Conservation (phyloP, 768 basidiomycete genomes). For the Amanita thiersii region DNA sequence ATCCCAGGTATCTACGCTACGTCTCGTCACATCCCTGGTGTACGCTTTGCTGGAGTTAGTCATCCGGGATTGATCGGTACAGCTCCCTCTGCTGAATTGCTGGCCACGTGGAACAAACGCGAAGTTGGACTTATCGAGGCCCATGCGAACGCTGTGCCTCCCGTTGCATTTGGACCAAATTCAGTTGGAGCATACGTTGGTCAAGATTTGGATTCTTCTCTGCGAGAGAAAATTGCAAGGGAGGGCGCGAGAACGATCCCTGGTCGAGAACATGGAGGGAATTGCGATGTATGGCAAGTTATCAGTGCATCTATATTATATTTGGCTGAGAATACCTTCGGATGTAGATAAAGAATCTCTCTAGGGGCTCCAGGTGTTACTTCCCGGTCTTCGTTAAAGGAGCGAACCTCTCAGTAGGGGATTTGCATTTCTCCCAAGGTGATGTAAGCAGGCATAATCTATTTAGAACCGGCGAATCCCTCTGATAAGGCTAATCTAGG, state of each 20-base stretch:
- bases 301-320: neutral
- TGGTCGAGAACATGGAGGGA: conserved; percentile 74
- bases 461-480: neutral
- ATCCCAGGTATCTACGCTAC: conserved; percentile 60
- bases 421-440: conserved; percentile 75
- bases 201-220: conserved; percentile 42
- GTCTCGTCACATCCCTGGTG: conserved; percentile 72
- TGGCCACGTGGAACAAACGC: conserved; percentile 68
- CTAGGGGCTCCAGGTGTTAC: conserved; percentile 63
- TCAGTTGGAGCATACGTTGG: conserved; percentile 59
- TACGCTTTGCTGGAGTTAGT: conserved; percentile 70
- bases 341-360: neutral
- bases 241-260: conserved; percentile 75
- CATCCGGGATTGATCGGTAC: conserved; percentile 76
- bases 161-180: conserved; percentile 61
- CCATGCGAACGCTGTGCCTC: conserved; percentile 43
- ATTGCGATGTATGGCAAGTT: conserved; percentile 60
- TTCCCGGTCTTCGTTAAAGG: conserved; percentile 74
- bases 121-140: conserved; percentile 56
- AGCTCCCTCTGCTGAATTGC: conserved; percentile 64
- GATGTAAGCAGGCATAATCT: conserved; percentile 33
- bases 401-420: conserved; percentile 71
- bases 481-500: conserved; percentile 27
- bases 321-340: neutral
- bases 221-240: conserved; percentile 42